These are phyloP conservation scores for Daldinia concentrica DNA, from an alignment of 495 filamentous ascomycete species.

Conservation along the genomic window DNA sequence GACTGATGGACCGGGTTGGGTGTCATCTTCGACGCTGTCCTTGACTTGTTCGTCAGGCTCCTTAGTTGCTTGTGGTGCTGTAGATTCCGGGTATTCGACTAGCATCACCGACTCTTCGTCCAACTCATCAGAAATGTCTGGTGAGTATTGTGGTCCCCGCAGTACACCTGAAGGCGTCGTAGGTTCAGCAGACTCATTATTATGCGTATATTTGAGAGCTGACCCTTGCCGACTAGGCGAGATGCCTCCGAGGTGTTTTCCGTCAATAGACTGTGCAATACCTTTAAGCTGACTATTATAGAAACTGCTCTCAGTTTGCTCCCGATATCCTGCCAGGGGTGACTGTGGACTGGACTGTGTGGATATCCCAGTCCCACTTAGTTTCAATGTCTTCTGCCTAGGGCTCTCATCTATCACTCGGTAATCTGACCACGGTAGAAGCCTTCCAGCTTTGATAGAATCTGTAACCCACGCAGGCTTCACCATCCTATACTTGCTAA, in stretches of 20 bases:
- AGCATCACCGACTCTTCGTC: constrained; percentile 30
- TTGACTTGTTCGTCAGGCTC: neutral
- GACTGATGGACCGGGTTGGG: constrained; percentile 13
- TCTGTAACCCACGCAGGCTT: constrained; percentile 97
- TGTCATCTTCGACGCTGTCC: constrained; percentile 43
- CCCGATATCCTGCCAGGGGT: constrained; percentile 66
- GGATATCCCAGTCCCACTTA: constrained; percentile 72
- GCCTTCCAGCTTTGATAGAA: constrained; percentile 78
- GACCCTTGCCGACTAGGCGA: constrained; percentile 23
- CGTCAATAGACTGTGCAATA: constrained; percentile 36
- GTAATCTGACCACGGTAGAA: constrained; percentile 87
- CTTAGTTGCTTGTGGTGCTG: neutral
- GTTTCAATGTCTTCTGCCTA: constrained; percentile 75
- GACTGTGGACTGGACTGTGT: constrained; percentile 68
- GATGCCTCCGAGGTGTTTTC: constrained; percentile 16
- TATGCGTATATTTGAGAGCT: neutral
- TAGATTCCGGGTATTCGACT: constrained; percentile 20
- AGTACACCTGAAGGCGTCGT: neutral
- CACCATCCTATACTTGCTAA: constrained; percentile 85
- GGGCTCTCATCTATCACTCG: constrained; percentile 81
- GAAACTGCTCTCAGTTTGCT: constrained; percentile 80
- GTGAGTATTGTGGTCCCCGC: constrained; percentile 14
- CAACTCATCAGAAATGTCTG: constrained; percentile 9
- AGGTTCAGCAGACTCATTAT: constrained; percentile 2
- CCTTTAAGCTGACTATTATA: constrained; percentile 75